Base-by-base conservation (phyloP, 495 filamentous ascomycete species). In the Aspergillus egyptiacus region DNA sequence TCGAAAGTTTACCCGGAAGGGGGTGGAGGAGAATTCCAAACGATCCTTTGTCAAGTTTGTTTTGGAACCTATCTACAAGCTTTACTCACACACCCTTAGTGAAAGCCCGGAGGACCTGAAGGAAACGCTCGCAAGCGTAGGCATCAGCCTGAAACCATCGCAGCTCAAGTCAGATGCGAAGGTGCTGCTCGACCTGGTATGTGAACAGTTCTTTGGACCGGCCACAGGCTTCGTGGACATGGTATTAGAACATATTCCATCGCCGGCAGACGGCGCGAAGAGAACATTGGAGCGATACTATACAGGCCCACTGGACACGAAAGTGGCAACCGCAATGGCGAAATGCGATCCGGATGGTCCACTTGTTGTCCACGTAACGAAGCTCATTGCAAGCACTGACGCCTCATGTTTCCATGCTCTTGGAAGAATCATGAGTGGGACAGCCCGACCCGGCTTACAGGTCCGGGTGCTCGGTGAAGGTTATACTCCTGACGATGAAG, bases 401-500 rank as follows among this genome's bases (percentile, higher is more conserved):
- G 94, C 94, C 5, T 83, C 84, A 51, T 78, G 78, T 20, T 98
- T 98, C 73, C 71, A 91, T 65, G 82, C 89, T 0, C 88, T 97
- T 57, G 93, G 93, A 11, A 79, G 91, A 45, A 87, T 98, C 6
- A 82, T 98, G 85, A 95, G 89, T 62, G 93, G 93, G 20, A 93
- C 88, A 28, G 94, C 86, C 18, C 78, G 81, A 14, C 85, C 91
- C 10, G 86, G 84, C 17, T 75, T 85, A 51, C 82, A 89, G 53
- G 86, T 97, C 13, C 84, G 93, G 10, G 93, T 98, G 20, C 80
- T 98, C 2, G 93, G 93, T 20, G 93, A 98, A 63, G 87, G 87
- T 17, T 98, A 97, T 67, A 94, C 91, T 1, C 79, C 95, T 14
- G 93, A 98, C 59, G 93, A 98, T 57, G 94, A 97, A 62, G 93